These are phyloP conservation scores for Keqinozyma sinolaborantium DNA, from an alignment of 1,139 yeast species.

Conservation along the genomic window DNA sequence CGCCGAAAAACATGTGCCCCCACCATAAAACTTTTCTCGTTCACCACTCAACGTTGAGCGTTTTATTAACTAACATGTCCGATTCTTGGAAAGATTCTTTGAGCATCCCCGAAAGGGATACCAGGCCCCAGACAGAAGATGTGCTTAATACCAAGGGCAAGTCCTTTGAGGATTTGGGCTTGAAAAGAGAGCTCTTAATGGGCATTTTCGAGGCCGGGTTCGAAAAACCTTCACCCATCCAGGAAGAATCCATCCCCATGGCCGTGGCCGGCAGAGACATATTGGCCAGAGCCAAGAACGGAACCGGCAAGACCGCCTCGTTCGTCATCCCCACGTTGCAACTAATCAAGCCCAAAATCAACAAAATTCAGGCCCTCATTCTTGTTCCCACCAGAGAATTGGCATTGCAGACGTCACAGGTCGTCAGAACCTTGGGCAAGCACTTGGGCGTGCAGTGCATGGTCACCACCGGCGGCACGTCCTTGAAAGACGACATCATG, in stretches of 20 bases:
- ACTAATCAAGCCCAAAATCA: conserved; percentile 75
- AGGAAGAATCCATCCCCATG: conserved; percentile 95
- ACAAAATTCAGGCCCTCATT: conserved; percentile 84
- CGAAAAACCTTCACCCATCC: conserved; percentile 97
- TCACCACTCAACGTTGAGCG: conserved; percentile 1
- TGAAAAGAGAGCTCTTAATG: conserved; percentile 92
- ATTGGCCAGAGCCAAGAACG: conserved; percentile 96
- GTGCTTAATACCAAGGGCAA: conserved; percentile 89
- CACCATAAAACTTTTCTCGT: background rate
- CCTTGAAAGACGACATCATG: conserved; percentile 87
- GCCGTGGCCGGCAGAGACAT: conserved; percentile 95
- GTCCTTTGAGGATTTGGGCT: conserved; percentile 86
- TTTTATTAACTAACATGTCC: no score
- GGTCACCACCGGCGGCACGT: conserved; percentile 99
- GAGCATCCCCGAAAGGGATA: conserved; percentile 78
- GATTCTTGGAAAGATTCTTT: conserved; percentile 70
- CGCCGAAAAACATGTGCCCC: no score
- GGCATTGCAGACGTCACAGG: conserved; percentile 97
- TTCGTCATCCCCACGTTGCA: conserved; percentile 87
- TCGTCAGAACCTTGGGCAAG: conserved; percentile 93
- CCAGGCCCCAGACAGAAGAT: conserved; percentile 95
- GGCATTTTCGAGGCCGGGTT: conserved; percentile 99
- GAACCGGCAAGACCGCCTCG: conserved; percentile 98
- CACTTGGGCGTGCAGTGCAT: conserved; percentile 90
- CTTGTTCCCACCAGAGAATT: conserved; percentile 93